These are phyloP conservation scores for Syncephalastrum racemosum DNA, from an alignment of 371 early-diverging fungal genomes.

Conservation along the genomic window DNA sequence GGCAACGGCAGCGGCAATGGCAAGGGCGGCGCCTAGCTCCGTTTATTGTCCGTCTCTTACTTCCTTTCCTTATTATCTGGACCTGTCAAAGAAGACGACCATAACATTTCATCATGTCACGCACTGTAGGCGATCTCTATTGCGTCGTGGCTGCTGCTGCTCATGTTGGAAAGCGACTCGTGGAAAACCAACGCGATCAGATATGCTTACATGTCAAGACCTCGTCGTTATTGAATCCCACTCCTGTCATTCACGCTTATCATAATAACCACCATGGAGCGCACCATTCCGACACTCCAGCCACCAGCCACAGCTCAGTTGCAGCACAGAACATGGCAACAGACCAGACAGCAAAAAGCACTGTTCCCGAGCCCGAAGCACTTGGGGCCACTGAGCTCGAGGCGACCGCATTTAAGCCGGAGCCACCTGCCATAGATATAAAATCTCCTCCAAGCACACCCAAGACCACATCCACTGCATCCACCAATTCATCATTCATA, in stretches of 20 bases:
- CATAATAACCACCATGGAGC: neutral
- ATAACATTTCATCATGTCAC: conserved; percentile 17
- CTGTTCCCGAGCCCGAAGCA: neutral
- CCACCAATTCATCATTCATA: neutral
- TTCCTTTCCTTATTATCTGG: neutral
- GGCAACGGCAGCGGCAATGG: too few species aligned
- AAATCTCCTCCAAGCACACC: neutral
- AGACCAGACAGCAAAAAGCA: neutral
- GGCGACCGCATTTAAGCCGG: neutral
- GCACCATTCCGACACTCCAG: neutral
- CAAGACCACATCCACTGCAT: neutral
- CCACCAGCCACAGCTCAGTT: neutral
- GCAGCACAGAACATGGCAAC: neutral
- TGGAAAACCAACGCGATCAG: conserved; percentile 32
- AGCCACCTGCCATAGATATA: neutral
- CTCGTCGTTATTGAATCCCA: conserved; percentile 42
- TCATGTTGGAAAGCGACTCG: conserved; percentile 24
- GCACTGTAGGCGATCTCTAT: conserved; percentile 36
- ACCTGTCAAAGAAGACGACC: neutral
- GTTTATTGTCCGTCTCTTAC: too few species aligned
- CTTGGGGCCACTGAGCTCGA: neutral
- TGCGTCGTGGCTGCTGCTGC: conserved; percentile 33
- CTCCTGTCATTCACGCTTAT: conserved; percentile 16
- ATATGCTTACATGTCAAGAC: conserved; percentile 42
- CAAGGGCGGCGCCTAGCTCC: too few species aligned